A percentile compares a stretch with the other conserved stretches of the same genome.
phyloP scores from a whole-genome alignment of 2,329 filamentous ascomycete genomes.

The Septoria petroselini region DNA sequence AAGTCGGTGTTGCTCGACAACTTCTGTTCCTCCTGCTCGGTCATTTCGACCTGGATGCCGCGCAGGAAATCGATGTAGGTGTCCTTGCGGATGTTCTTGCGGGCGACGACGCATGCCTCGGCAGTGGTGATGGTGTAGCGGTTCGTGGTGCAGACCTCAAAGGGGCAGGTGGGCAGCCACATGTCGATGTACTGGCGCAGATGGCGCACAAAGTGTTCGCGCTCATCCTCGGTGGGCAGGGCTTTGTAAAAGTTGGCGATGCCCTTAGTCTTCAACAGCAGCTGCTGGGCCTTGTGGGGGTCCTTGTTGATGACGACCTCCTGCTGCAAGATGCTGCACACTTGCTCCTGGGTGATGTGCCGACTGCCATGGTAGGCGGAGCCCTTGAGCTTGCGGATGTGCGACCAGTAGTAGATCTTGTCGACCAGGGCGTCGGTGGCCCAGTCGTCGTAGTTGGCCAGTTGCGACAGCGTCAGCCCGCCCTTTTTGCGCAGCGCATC shows the following conservation, averaged over 20 bases:
- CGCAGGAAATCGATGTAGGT: slow-evolving; percentile 87
- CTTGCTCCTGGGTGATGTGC: slow-evolving; percentile 65
- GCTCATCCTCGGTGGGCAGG: slow-evolving; percentile 69
- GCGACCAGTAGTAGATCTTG: slow-evolving; percentile 96
- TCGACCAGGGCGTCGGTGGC: slow-evolving; percentile 93
- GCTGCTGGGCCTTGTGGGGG: slow-evolving; percentile 64
- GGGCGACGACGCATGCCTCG: slow-evolving; percentile 82
- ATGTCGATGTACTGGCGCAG: slow-evolving; percentile 88
- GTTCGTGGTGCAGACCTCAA: slow-evolving; percentile 90
- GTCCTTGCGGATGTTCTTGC: slow-evolving; percentile 72
- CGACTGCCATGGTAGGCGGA: slow-evolving; percentile 83
- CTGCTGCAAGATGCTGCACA: slow-evolving; percentile 58
- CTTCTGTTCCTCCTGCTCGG: slow-evolving; percentile 81
- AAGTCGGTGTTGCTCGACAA: slow-evolving; percentile 89
- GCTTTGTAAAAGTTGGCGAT: slow-evolving; percentile 66
- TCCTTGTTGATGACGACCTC: slow-evolving; percentile 74
- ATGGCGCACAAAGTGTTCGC: slow-evolving; percentile 81
- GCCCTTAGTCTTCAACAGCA: slow-evolving; percentile 69
- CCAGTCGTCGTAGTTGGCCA: slow-evolving; percentile 92
- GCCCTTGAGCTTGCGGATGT: slow-evolving; percentile 87
- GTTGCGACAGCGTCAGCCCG: slow-evolving; percentile 77
- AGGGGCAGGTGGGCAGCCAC: slow-evolving; percentile 89
- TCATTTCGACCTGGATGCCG: slow-evolving; percentile 89
- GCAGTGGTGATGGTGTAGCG: slow-evolving; percentile 88
- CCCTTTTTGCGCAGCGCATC: slow-evolving; percentile 58